These are phyloP conservation scores for Besnoitia besnoiti DNA, from an alignment of 169 alveolate genomes.

Conservation along the genomic window DNA sequence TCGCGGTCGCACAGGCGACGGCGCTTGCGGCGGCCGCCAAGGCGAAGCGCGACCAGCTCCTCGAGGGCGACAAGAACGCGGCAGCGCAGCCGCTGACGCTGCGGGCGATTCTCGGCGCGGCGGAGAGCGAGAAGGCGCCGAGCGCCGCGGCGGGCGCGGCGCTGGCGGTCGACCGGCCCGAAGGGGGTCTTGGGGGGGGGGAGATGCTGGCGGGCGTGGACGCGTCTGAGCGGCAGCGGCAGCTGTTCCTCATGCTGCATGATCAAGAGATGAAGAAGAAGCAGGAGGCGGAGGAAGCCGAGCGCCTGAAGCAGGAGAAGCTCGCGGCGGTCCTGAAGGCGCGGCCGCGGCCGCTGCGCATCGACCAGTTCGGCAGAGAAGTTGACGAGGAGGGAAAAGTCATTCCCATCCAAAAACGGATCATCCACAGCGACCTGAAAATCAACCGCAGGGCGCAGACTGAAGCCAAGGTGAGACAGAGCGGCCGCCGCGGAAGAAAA, in stretches of 20 bases:
- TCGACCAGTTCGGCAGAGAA: constrained; percentile 64
- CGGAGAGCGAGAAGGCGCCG: background rate
- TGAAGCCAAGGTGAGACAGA: background rate
- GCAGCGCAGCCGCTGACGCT: constrained; percentile 11
- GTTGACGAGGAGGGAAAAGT: constrained; percentile 64
- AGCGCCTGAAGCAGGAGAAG: background rate
- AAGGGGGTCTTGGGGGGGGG: background rate
- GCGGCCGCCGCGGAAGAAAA: background rate
- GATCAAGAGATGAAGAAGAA: constrained; percentile 1
- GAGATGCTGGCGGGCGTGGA: background rate
- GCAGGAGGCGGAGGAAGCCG: constrained; percentile 27
- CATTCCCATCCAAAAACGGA: constrained; percentile 11
- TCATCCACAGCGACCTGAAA: constrained; percentile 8
- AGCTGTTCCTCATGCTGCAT: background rate
- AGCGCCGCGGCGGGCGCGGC: too few species aligned
- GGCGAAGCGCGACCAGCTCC: background rate
- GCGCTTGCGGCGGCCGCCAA: constrained; percentile 42
- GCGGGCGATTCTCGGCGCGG: background rate
- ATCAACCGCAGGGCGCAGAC: constrained; percentile 14
- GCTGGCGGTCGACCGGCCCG: background rate
- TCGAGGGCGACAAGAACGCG: background rate
- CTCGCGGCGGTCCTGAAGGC: constrained; percentile 17
- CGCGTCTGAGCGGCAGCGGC: background rate
- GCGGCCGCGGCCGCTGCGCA: constrained; percentile 53
- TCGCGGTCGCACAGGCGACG: background rate